Evolutionary conservation across 2,329 filamentous ascomycete genomes (phyloP), one percentile per base, ranked within the genome.

Genomic region (Huntiella decipiens): DNA sequence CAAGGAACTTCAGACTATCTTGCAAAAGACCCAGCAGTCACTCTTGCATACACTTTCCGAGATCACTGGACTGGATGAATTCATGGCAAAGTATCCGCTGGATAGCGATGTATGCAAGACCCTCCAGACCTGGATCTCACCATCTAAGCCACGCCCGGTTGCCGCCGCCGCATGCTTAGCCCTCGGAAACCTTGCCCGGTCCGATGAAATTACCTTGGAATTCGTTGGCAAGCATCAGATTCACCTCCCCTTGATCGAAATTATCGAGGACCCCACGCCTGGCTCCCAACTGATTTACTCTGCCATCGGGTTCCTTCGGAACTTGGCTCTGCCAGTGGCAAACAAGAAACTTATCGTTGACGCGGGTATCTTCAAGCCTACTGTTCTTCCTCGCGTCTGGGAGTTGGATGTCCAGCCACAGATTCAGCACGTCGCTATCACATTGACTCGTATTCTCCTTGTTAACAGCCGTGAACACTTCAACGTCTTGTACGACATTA

Each of bases 171-270:
- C 71, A 1, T 79, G 74, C 51, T 65, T 79, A 3, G 66, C 70
- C 12, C 61, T 79, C 2, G 75, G 75, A 33, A 79, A 79, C 54
- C 58, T 79, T 34, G 69, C 71, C 4, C 70, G 75, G 35, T 74
- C 68, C 2, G 74, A 79, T 52, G 64, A 63, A 37, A 58, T 65
- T 2, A 73, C 71, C 48, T 58, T 59, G 7, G 58, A 65, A 33
- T 66, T 79, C 33, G 67, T 78, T 1, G 56, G 62, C 7, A 56
- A 50, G 3, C 56, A 64, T 15, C 48, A 61, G 1, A 62, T 62
- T 3, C 63, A 66, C 47, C 54, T 64, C 5, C 64, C 67, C 0
- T 60, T 79, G 2, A 55, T 67, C 40, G 47, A 55, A 1, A 56
- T 73, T 12, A 58, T 78, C 15, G 55, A 61, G 6, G 57, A 67